These are phyloP conservation scores for Globisporangium spinosum DNA, from an alignment of 352 stramenopile species.

Conservation along the genomic window DNA sequence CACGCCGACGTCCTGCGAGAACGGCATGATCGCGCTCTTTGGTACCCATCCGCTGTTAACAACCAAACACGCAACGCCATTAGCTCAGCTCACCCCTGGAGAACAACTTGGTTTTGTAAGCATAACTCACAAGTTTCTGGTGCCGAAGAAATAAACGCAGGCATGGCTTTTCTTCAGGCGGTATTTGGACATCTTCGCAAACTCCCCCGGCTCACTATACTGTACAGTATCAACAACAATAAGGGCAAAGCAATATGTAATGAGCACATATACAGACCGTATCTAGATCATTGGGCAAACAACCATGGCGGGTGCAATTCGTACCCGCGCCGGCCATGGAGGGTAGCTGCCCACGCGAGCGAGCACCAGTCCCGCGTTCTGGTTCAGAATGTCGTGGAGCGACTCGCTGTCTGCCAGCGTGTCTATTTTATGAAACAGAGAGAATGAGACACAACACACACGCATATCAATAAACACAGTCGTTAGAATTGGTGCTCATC, in stretches of 20 bases:
- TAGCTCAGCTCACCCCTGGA: not conserved
- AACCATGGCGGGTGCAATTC: not conserved
- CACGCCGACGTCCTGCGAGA: conserved; percentile 56
- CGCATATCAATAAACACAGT: not conserved
- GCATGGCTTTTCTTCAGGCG: conserved; percentile 70
- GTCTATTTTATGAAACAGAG: conserved; percentile 30
- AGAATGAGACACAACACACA: conserved; percentile 3
- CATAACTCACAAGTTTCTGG: conserved; percentile 77
- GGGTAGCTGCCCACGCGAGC: conserved; percentile 77
- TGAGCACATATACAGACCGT: not conserved
- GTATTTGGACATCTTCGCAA: conserved; percentile 74
- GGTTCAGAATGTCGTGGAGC: conserved; percentile 68
- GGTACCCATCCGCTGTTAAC: conserved; percentile 66
- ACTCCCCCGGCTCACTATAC: conserved; percentile 82
- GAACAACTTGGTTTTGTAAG: not conserved
- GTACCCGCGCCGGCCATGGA: conserved; percentile 77
- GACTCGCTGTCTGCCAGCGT: conserved; percentile 54
- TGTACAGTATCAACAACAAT: conserved; percentile 21
- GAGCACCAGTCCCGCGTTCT: conserved; percentile 73
- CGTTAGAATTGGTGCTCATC: not conserved
- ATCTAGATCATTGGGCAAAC: conserved; percentile 4
- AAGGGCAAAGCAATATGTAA: not conserved
- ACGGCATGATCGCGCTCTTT: conserved; percentile 65
- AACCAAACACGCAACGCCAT: not conserved
- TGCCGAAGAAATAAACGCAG: conserved; percentile 87